Conservation (phyloP, 2,329 filamentous ascomycete species). For the Sporothrix pseudoabietina region DNA sequence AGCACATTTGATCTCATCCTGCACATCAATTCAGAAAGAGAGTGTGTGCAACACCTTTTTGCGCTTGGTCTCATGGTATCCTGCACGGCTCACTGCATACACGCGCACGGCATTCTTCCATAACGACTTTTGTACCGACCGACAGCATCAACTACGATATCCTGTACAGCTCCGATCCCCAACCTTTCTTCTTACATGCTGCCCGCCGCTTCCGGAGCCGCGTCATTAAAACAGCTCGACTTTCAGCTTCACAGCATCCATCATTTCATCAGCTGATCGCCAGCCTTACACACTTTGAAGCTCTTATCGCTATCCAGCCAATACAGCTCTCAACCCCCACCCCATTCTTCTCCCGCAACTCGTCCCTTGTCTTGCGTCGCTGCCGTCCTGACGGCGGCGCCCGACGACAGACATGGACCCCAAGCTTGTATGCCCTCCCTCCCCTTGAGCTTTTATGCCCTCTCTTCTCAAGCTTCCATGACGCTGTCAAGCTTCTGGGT, state of each 20-base stretch:
- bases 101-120: not conserved
- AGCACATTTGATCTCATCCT: constrained; percentile 6
- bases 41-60: not conserved
- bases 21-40: not conserved
- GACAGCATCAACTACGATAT: not conserved
- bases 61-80: not conserved
- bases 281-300: not conserved
- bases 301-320: not conserved
- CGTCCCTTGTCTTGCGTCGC: not conserved
- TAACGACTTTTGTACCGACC: not conserved
- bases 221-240: not conserved
- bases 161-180: constrained; percentile 13
- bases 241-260: not conserved
- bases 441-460: not conserved
- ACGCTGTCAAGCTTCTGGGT: not conserved
- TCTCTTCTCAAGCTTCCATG: too few relatives aligned
- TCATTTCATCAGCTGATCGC: not conserved
- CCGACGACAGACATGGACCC: constrained; percentile 35
- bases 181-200: not conserved
- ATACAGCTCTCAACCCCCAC: not conserved
- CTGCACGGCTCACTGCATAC: not conserved
- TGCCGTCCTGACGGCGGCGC: constrained; percentile 27
- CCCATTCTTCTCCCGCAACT: not conserved
- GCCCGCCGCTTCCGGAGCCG: constrained; percentile 23
- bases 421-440: constrained; percentile 33